Evolutionary conservation across 2,329 filamentous ascomycete genomes (phyloP), one percentile per base, ranked within the genome.

Genomic region (Sclerotiophoma versabilis): DNA sequence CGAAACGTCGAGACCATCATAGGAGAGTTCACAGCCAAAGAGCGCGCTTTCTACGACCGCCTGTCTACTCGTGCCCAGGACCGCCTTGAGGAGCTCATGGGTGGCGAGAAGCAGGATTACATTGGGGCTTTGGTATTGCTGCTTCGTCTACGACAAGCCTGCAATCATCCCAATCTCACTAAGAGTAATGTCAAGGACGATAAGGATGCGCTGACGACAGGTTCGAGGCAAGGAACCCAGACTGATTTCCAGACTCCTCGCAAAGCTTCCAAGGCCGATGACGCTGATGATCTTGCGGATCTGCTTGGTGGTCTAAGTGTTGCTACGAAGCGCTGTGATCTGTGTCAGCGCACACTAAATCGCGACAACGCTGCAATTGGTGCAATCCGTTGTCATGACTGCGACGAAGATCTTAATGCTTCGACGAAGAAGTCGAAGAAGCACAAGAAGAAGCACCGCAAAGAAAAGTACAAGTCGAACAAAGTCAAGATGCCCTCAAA

Each of bases 121-220:
- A 93, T 96, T 54, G 96, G 92, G 66, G 95, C 95, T 15, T 85
- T 99, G 69, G 93, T 96, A 11, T 80, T 99, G 57, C 84, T 99
- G n/a, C 80, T 99, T 50, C 88, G 95, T 32, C 81, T 99, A 56
- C 85, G 95, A 55, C 95, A 99, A 74, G 91, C 92, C 17, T 99
- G 95, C 75, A 96, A 99, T 69, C 95, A 99, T 72, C 92, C 93
- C 0, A 88, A 92, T 62, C 81, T 99, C 38, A 89, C 96, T 11
- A 91, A 91, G 61, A 88, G 88, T 59, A 93, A 96, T 69, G 81
- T 97, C 52, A 88, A 88, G 49, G 91, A 91, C 61, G 95, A 99
- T 72, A 92, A 89, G 65, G 95, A 98, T 68, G 91, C 91, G 2
- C 78, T 96, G 49, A 83, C 87, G 1, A 88, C 87, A 1, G 89